These are phyloP conservation scores for Arctostaphylos glauca DNA, from an alignment of 148 eudicot species.

Conservation along the genomic window DNA sequence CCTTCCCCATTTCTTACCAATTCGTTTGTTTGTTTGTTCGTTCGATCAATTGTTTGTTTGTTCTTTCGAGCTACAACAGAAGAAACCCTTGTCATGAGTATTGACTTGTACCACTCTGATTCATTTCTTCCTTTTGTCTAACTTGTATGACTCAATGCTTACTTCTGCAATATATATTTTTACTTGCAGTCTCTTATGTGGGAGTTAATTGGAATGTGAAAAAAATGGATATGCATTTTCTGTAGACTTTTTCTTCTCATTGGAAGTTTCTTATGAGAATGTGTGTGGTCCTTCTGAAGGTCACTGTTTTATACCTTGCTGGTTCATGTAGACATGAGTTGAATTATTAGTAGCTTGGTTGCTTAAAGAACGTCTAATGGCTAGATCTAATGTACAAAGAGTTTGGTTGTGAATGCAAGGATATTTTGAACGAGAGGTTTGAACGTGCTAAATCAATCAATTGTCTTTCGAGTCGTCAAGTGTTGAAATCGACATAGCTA, in stretches of 20 bases:
- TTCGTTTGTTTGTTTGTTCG: constrained; percentile 9
- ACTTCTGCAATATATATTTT: neutral
- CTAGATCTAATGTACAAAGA: neutral
- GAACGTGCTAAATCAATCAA: too few relatives aligned
- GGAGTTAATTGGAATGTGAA: neutral
- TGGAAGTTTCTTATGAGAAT: neutral
- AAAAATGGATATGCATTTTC: neutral
- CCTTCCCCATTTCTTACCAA: neutral
- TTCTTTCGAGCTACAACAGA: neutral
- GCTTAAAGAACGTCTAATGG: neutral
- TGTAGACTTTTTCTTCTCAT: neutral
- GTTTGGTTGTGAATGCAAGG: neutral
- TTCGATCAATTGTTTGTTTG: neutral
- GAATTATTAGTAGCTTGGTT: neutral
- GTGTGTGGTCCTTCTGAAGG: neutral
- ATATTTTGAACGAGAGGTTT: too few relatives aligned
- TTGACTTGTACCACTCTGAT: constrained; percentile 6
- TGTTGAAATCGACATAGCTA: too few relatives aligned
- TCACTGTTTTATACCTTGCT: neutral
- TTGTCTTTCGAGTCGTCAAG: too few relatives aligned
- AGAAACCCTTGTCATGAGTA: neutral
- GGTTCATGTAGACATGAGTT: neutral
- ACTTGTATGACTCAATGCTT: neutral
- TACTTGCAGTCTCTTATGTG: neutral
- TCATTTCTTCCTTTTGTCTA: constrained; percentile 8